Evolutionary conservation across 371 early-diverging fungal species (phyloP).

Genomic region (Gilbertella persicaria): DNA sequence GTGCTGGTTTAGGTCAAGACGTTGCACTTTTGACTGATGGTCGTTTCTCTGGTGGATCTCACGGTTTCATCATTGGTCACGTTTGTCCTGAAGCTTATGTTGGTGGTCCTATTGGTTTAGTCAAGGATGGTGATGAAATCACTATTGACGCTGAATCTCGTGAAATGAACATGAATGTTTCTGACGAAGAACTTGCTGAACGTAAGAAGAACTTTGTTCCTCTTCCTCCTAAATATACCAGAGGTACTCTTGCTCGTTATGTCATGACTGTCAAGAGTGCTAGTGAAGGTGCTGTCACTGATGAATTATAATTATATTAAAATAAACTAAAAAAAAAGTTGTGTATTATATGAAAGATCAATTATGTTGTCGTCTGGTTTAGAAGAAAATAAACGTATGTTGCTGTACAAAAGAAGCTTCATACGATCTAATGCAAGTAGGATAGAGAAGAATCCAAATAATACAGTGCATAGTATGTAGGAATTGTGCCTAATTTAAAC

Average conservation of each 20-base stretch:
- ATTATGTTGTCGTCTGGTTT: too few species aligned
- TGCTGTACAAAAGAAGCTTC: too few species aligned
- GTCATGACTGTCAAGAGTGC: conserved; percentile 85
- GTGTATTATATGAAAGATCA: neutral
- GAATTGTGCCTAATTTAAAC: too few species aligned
- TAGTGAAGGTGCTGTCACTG: conserved; percentile 85
- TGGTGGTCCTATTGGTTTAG: conserved; percentile 94
- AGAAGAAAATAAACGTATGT: too few species aligned
- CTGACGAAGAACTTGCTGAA: conserved; percentile 75
- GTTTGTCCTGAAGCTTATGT: conserved; percentile 96
- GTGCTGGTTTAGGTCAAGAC: conserved; percentile 96
- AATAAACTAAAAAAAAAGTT: neutral
- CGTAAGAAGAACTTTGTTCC: conserved; percentile 73
- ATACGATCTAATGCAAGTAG: too few species aligned
- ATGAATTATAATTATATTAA: conserved; percentile 50
- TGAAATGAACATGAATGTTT: conserved; percentile 72
- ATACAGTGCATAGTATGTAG: too few species aligned
- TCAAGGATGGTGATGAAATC: conserved; percentile 86
- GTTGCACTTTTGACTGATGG: conserved; percentile 97
- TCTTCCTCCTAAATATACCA: conserved; percentile 84
- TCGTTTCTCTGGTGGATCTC: conserved; percentile 96
- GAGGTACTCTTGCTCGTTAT: conserved; percentile 89
- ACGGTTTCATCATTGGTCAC: conserved; percentile 98
- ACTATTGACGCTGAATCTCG: conserved; percentile 83
- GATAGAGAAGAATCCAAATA: too few species aligned